phyloP scores from a whole-genome alignment of 164 flowering plant genomes.

The Cinnamomum chago region DNA sequence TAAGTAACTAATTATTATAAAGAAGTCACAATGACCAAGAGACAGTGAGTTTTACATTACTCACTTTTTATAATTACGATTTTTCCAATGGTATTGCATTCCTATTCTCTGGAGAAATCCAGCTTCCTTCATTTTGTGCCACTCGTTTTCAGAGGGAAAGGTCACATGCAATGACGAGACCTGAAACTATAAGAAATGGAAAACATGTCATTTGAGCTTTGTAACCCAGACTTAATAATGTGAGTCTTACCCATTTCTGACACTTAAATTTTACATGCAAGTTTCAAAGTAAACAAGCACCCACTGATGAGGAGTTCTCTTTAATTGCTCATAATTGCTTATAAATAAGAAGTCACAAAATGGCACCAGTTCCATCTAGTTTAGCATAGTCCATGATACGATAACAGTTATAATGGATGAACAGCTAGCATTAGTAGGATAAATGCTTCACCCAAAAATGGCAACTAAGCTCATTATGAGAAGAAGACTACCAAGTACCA shows the following conservation, averaged over 20 bases:
- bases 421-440: not conserved
- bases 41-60: constrained; percentile 12
- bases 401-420: not conserved
- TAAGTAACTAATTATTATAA: not conserved
- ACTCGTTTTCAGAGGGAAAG: constrained; percentile 70
- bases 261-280: not conserved
- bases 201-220: not conserved
- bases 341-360: not conserved
- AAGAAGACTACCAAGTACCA: not conserved
- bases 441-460: not conserved
- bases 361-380: too few species aligned
- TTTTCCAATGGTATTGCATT: constrained; percentile 98
- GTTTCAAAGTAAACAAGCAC: too few species aligned
- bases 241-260: not conserved
- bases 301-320: not conserved
- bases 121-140: constrained; percentile 53
- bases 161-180: constrained; percentile 92
- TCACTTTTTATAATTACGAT: constrained; percentile 73
- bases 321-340: not conserved
- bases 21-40: not conserved
- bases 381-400: not conserved
- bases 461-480: not conserved
- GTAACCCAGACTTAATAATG: too few species aligned
- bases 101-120: constrained; percentile 87
- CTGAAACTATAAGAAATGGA: constrained; percentile 42